Evolutionary conservation across 2,329 filamentous ascomycete species (phyloP), one percentile per base, ranked within the genome.

Genomic region (Phoma sp.): DNA sequence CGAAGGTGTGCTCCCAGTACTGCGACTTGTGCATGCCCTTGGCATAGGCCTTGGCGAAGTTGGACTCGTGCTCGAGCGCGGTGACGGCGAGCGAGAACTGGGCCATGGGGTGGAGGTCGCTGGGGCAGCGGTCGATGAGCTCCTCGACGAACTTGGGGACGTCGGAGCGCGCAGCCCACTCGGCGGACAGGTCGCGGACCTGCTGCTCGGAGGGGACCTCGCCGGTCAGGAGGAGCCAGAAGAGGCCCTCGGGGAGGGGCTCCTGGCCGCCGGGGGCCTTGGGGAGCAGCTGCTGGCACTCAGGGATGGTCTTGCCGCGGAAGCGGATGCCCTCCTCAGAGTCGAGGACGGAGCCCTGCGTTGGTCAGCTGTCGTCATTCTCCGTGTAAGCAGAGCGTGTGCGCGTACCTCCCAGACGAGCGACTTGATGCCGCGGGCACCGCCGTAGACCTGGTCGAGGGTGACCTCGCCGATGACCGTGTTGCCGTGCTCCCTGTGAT

Each of bases 21-120:
- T 98, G 92, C 81, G 93, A 91, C 91, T 99, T 99, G 88, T 93
- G 95, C 76, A 99, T 91, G 76, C 95, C 95, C 87, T 96, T 96
- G 74, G 93, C 93, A 77, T 99, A 99, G 73, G 95, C 95, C 86
- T 97, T 96, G 78, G 95, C 89, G 81, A 99, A 99, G 65, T 91
- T 87, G 61, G 95, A 98, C 78, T 96, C 93, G 81, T 96, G 93
- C 88, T 99, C 95, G 75, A 99, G 93, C 75, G 95, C 95, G 69
- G 90, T 96, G 73, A 99, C 92, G 74, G 95, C 95, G 73, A 99
- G 84, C 56, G 95, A 98, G 86, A 99, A 96, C 84, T 99, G 95
- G 61, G 95, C 93, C 95, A 99, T 99, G 78, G 95, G 95, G 87
- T 99, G 95, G 69, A 99, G 91, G 80, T 96, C 92, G 83, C 85